Base-by-base conservation (phyloP, 345 rosid genomes). In the Atalantia buxifolia region DNA sequence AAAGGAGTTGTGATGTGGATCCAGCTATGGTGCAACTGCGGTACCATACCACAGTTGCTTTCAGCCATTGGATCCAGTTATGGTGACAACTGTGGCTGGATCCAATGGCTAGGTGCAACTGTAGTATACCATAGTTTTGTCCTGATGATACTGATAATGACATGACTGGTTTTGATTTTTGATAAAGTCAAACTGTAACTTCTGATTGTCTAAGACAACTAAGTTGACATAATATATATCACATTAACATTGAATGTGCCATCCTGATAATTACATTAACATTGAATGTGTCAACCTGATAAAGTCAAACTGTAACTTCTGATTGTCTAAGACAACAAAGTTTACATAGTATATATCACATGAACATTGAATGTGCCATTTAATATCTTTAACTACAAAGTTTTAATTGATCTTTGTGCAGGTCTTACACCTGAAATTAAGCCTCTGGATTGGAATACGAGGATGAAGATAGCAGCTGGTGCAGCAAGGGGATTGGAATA, bases 401-500 rank as follows among this genome's bases (percentile, higher is more conserved):
- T 64, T 9, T 42, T 25, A 61, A 79, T 60, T 66, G 76, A 76
- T 67, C 40, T 1, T 61, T 75, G 22, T 60, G 72, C 82, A 93
- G 95, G 78, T 83, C 81, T 77, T 60, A 42, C 35, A 16, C 78
- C 77, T 40, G 89, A 61, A 27, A 62, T 56, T 78, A 76, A 88
- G 77, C 86, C 85, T 42, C 80, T 91, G 40, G 90, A 88, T 77
- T 92, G 93, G 95, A 88, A 74, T 75, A 83, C 86, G 2, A 90
- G 97, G 86, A 88, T 91, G 87, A 64, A 28, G 70, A 91, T 93
- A 72, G 94, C 90, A 21, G 75, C 83, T 59, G 94, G 89, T 81
- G 89, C 86, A 3, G 93, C 95, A 35, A 90, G 83, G 80, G 97
- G 94, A 27, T 73, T 93, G 82, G 84, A 79, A 57, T 80, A 85